Base-by-base conservation (phyloP, 768 basidiomycete species). In the Daedalea quercina region DNA sequence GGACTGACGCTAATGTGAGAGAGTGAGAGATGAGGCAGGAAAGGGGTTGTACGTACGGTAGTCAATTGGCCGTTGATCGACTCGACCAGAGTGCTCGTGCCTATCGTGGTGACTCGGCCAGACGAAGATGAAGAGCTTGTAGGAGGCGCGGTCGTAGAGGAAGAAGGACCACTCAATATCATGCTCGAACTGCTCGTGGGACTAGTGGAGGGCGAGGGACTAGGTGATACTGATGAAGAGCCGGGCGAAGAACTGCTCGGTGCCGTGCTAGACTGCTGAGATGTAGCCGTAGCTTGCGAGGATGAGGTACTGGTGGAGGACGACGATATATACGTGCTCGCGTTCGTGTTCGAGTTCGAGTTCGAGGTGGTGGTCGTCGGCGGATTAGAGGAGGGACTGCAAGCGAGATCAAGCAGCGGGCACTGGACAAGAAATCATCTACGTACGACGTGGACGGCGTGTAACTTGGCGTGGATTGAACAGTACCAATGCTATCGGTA, bases 61-160 rank as follows among this genome's bases (percentile, higher is more conserved):
- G 50, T 45, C 3, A n/a, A 3, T 13, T 33, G 19, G 19, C 28
- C 35, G 24, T 31, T 33, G 22, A 22, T 44, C 42, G 28, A 9
- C 28, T n/a, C 22, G 23, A 25, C 9, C 13, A 20, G 7, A 22
- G 35, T 54, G 37, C 42, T n/a, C 9, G 35, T 24, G 33, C 31
- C 13, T 25, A 50, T 48, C 7, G 44, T 35, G 33, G 34, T 35
- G 44, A 26, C 26, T 25, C 55, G 48, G 24, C 44, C 31, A 17
- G 51, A 44, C 13, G 52, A 24, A 22, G 55, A 33, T 22, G 47
- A 23, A 8, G 55, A 53, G 3, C 51, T 37, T 35, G 50, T 33
- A 1, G 47, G 20, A 20, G 51, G n/a, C 13, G 51, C 12, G 3
- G 42, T 25, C 7, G 42, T 25, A 23, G 20, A 15, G 17, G 50